Percentiles rank a stretch among this genome's conserved stretches.
phyloP scores from a whole-genome alignment of 176 grass and related monocot species.

The Thalia dealbata region DNA sequence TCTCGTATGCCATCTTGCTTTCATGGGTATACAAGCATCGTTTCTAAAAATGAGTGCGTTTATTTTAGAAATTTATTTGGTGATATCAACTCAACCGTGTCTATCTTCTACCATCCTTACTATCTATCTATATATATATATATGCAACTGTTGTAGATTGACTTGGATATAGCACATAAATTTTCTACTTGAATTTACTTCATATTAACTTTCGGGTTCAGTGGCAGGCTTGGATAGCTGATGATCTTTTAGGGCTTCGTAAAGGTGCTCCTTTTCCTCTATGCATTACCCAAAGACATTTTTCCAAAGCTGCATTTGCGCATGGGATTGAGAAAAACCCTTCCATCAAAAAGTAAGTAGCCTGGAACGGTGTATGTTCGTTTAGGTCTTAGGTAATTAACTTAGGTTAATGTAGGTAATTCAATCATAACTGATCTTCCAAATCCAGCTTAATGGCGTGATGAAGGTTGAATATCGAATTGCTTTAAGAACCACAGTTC shows the following conservation, averaged over 20 bases:
- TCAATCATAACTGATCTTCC: neutral
- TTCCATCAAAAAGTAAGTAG: conserved; percentile 50
- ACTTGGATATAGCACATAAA: neutral
- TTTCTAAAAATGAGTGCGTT: neutral
- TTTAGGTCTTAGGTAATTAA: neutral
- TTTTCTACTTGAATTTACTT: neutral
- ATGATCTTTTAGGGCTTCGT: conserved; percentile 63
- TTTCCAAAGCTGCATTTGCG: conserved; percentile 62
- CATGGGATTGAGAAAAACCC: conserved; percentile 45
- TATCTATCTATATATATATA: too few relatives aligned
- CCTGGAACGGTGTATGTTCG: neutral
- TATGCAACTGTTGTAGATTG: too few relatives aligned
- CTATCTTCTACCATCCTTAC: too few relatives aligned
- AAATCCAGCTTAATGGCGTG: conserved; percentile 55
- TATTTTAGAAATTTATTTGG: too few relatives aligned
- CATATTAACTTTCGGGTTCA: conserved; percentile 13
- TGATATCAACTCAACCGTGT: too few relatives aligned
- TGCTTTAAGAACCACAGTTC: conserved; percentile 63
- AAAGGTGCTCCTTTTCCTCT: conserved; percentile 97
- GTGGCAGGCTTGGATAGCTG: conserved; percentile 67
- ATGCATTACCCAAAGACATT: conserved; percentile 75
- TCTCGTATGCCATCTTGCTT: neutral
- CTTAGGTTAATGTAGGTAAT: neutral
- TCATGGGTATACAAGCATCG: neutral
- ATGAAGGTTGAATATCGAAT: conserved; percentile 85